A percentile compares a stretch with the other conserved stretches of the same genome.
phyloP scores from a whole-genome alignment of 1,284 basidiomycete genomes.

The Athelia sp. region DNA sequence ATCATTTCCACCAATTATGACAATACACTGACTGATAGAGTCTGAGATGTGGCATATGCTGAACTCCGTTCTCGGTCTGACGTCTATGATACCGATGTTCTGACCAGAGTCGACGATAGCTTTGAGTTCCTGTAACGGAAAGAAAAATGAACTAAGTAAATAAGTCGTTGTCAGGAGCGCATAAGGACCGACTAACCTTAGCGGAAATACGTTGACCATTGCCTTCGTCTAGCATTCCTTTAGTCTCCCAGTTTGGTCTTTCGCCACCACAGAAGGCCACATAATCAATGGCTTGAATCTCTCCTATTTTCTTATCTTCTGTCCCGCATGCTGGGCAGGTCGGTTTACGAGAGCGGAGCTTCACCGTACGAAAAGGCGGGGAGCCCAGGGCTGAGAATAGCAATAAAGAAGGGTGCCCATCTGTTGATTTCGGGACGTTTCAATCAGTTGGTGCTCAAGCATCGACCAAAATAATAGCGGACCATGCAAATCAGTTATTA shows the following conservation, averaged over 20 bases:
- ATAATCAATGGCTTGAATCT: constrained; percentile 61
- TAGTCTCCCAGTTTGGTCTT: constrained; percentile 55
- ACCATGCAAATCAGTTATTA: constrained; percentile 74
- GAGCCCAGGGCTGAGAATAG: constrained; percentile 68
- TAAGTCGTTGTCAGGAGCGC: neutral
- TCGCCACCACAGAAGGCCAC: constrained; percentile 74
- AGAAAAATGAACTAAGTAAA: constrained; percentile 7
- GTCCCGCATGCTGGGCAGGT: constrained; percentile 62
- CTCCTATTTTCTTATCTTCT: constrained; percentile 34
- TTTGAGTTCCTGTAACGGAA: constrained; percentile 41
- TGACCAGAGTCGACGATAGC: constrained; percentile 26
- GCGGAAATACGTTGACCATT: constrained; percentile 40
- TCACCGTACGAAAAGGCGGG: constrained; percentile 80
- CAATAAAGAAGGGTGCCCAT: constrained; percentile 57
- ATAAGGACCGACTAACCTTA: constrained; percentile 30
- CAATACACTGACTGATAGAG: constrained; percentile 62
- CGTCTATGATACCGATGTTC: constrained; percentile 66
- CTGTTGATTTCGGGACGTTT: constrained; percentile 23
- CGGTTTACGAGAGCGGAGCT: constrained; percentile 62
- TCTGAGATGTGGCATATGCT: constrained; percentile 79
- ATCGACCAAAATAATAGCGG: constrained; percentile 18
- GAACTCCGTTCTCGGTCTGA: constrained; percentile 79
- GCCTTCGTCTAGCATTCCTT: constrained; percentile 39
- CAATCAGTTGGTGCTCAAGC: constrained; percentile 4
- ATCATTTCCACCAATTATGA: no score